Evolutionary conservation across 495 filamentous ascomycete genomes (phyloP), one percentile per base, ranked within the genome.

Genomic region (Hypoxylon rickii): DNA sequence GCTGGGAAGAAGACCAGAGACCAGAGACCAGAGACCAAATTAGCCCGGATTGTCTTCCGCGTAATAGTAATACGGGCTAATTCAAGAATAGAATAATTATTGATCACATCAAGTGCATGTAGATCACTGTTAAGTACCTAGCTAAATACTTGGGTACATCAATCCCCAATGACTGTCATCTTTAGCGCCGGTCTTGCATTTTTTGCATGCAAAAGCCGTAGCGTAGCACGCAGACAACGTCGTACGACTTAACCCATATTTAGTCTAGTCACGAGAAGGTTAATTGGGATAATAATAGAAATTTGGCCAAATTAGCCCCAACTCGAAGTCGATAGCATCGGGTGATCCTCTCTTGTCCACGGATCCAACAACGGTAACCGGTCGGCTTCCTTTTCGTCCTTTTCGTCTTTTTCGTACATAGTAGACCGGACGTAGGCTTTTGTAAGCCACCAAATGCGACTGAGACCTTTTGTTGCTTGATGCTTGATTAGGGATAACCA

Each of bases 61-160:
- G n/a, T n/a, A 10, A 39, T 10, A 16, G 40, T 7, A 61, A 55
- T 59, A 37, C 43, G 63, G 66, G 66, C 37, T 61, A 69, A 69
- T 53, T 64, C 60, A 69, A 69, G 66, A 69, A 69, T 69, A 69
- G 66, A 62, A 69, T 44, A 40, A 54, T 52, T 52, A 51, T 49
- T 33, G 26, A 36, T 10, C n/a, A n/a, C n/a, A n/a, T n/a, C n/a
- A n/a, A n/a, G n/a, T n/a, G n/a, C n/a, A n/a, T n/a, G n/a, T n/a
- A n/a, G n/a, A n/a, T n/a, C n/a, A n/a, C n/a, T n/a, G n/a, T 32
- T 57, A 34, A 26, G 15, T 39, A 49, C n/a, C n/a, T n/a, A n/a
- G n/a, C n/a, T n/a, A n/a, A n/a, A n/a, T n/a, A n/a, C n/a, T n/a
- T n/a, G n/a, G n/a, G n/a, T n/a, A n/a, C n/a, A n/a, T n/a, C n/a